Base-by-base conservation (phyloP, 2,329 filamentous ascomycete genomes). In the Aspergillus flavus region DNA sequence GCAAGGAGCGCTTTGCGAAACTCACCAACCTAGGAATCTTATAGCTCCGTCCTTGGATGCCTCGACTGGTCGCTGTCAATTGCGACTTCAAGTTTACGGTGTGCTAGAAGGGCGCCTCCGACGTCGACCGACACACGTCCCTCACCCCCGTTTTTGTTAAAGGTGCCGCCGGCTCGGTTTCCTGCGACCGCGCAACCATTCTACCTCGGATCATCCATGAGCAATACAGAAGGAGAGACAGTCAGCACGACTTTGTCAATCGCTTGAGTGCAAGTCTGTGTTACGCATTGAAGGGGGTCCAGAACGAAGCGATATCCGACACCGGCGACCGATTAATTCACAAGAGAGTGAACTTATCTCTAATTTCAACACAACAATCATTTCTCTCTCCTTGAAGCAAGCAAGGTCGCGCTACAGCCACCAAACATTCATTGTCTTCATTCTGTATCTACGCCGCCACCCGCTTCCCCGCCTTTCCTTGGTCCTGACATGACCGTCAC, bases 401-500 rank as follows among this genome's bases (percentile, higher is more conserved):
- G 19, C 6, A n/a, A 32, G 28, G 28, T 34, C 19, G 48, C 48
- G 43, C 39, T 57, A 30, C 12, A 36, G 45, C 19, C 16, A 53
- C 9, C 21, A 2, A n/a, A 34, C 26, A 6, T n/a, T 14, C 36
- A 46, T 9, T 39, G n/a, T 14, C n/a, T 34, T 48, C 1, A 30
- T 39, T 28, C 34, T 34, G 10, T 26, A 23, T 39, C 39, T 41
- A 59, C 36, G 14, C 23, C 23, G 21, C 52, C n/a, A 28, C 19
- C 19, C 14, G 26, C 36, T 50, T 39, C 36, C 60, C 36, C 66
- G 53, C 58, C 12, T 53, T 57, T 43, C 26, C 55, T 52, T 59
- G 61, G 66, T 59, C 66, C 62, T 76, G 74, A 74, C 72, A 79
- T 79, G 76, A 79, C 73, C 74, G 71, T 69, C 73, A 72, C 75